Evolutionary conservation across 495 filamentous ascomycete species (phyloP), one percentile per base, ranked within the genome.

Genomic region (Parathielavia hyrcaniae): DNA sequence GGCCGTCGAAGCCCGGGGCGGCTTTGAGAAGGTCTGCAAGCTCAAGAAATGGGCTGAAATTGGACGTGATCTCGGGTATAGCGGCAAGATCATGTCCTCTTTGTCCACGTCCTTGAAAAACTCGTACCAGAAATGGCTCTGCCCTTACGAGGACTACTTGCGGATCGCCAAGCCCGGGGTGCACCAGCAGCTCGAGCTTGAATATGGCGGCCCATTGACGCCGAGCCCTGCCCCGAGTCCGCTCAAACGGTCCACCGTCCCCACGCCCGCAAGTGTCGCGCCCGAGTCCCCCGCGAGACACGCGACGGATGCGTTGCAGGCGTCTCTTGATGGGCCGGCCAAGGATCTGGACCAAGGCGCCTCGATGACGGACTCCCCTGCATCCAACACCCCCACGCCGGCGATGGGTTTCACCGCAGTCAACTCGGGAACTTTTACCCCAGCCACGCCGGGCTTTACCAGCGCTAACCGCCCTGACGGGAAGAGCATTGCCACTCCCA

Each of bases 71-170:
- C 75, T 99, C 19, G 93, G 93, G 53, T 99, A 99, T 73, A 97
- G 93, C 67, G 93, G 93, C 67, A 99, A 99, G 74, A 99, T 99
- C 62, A 99, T 99, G 93, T 97, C 95, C 0, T 97, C 95, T n/a
- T 73, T 99, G 43, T 99, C 93, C 12, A 99, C 93, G 1, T 97
- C 95, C 20, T 82, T 99, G 51, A 99, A 97, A 72, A 99, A 97
- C 66, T 97, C 95, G 7, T 99, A 93, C 65, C 89, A 95, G 67
- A 83, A 90, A 69, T 99, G 92, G 85, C 83, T 99, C 12, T 86
- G 89, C 66, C 93, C 93, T 0, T 99, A 97, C 67, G 93, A 99
- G 73, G 91, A 97, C 60, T 99, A 96, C 68, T 78, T 99, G 30
- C 83, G 86, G 45, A 77, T 90, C 34, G 92, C 91, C 43, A 99